Percentiles rank a stretch among this genome's conserved stretches.
Conservation (phyloP, 306 rosid genomes). For the Luffa aegyptiaca region DNA sequence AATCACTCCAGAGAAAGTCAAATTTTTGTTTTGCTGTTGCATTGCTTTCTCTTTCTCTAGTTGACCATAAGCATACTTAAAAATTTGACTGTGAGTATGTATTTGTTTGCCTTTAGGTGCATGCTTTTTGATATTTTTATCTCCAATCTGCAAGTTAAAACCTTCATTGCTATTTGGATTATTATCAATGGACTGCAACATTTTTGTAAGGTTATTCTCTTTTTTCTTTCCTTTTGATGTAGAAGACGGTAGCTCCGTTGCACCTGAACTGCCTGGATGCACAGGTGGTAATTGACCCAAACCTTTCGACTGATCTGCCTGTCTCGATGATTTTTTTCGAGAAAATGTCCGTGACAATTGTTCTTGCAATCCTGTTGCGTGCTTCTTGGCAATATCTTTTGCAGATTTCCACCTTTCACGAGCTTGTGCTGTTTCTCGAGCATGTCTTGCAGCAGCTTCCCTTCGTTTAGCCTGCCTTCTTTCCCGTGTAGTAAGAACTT, state of each 20-base stretch:
- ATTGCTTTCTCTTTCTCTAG: slow-evolving; percentile 81
- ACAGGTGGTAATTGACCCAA: slow-evolving; percentile 21
- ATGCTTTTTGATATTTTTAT: slow-evolving; percentile 52
- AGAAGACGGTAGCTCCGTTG: slow-evolving; percentile 16
- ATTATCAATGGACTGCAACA: slow-evolving; percentile 44
- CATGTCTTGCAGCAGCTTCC: slow-evolving; percentile 71
- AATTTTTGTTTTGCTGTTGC: slow-evolving; percentile 52
- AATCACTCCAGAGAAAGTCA: slow-evolving; percentile 70
- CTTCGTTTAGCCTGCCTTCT: slow-evolving; percentile 57
- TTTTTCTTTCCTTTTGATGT: slow-evolving; percentile 29
- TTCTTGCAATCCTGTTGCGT: slow-evolving; percentile 28
- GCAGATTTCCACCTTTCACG: slow-evolving; percentile 69
- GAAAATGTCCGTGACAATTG: slow-evolving; percentile 60
- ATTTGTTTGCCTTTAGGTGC: slow-evolving; percentile 40
- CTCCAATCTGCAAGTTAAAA: slow-evolving; percentile 55
- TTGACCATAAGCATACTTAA: slow-evolving; percentile 78
- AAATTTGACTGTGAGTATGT: slow-evolving; percentile 67
- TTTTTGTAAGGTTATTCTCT: slow-evolving; percentile 44
- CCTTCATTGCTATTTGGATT: slow-evolving; percentile 46
- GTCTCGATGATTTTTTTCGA: slow-evolving; percentile 40
- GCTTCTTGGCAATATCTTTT: slow-evolving; percentile 45
- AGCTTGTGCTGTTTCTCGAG: slow-evolving; percentile 60
- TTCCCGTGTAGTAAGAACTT: slow-evolving; percentile 61
- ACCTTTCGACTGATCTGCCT: slow-evolving; percentile 19
- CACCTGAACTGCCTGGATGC: slow-evolving; percentile 30